Percentiles rank a stretch among this genome's conserved stretches.
These are phyloP conservation scores for Fusarium guadeloupense DNA, from an alignment of 2,329 filamentous ascomycete species.

Conservation along the genomic window DNA sequence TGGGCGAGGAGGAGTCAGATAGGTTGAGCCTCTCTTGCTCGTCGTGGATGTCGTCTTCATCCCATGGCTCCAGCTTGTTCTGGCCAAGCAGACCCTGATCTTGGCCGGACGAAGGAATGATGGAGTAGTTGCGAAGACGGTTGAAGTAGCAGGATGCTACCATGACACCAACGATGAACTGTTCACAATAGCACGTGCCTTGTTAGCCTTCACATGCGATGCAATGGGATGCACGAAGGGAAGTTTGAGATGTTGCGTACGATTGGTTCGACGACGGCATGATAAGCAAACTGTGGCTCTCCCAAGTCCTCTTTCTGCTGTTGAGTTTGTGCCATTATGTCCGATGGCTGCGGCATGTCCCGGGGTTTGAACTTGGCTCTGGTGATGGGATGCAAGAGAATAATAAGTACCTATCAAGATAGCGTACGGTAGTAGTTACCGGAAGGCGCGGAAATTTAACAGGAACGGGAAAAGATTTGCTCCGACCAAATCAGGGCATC, in stretches of 20 bases:
- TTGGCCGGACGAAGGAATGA: constrained; percentile 29
- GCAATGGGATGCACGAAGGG: not conserved
- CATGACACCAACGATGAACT: constrained; percentile 45
- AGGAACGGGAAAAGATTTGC: constrained; percentile 8
- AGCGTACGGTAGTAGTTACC: not conserved
- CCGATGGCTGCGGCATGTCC: constrained; percentile 3
- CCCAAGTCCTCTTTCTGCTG: constrained; percentile 36
- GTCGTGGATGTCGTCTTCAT: constrained; percentile 36
- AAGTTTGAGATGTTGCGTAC: constrained; percentile 24
- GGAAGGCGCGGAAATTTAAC: constrained; percentile 19
- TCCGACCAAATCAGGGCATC: no score
- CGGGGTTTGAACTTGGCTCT: not conserved
- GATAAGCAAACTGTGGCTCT: constrained; percentile 42
- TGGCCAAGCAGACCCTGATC: constrained; percentile 39
- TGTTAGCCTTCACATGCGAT: not conserved
- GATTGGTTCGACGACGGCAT: constrained; percentile 42
- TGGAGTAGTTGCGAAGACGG: constrained; percentile 39
- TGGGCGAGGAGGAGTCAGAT: constrained; percentile 11
- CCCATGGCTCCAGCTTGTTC: constrained; percentile 35
- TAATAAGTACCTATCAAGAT: not conserved
- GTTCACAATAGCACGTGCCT: not conserved
- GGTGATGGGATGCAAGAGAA: not conserved
- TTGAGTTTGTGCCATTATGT: constrained; percentile 19
- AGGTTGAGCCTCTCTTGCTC: constrained; percentile 29
- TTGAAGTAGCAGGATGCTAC: constrained; percentile 44